Conservation (phyloP, 2,329 filamentous ascomycete genomes). For the Cercospora nicotianae region DNA sequence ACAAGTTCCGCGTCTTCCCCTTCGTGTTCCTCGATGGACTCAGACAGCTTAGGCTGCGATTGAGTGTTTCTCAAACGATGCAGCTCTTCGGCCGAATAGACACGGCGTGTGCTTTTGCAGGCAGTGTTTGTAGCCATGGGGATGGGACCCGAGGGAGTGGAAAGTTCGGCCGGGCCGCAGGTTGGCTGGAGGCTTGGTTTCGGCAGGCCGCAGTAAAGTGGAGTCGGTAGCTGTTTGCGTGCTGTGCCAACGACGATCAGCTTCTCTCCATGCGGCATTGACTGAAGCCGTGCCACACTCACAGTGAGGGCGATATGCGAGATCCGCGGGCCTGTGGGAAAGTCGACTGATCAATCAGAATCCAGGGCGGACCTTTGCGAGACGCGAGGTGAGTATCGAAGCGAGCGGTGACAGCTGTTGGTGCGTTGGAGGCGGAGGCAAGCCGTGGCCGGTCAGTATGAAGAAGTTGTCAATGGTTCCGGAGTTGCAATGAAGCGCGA, state of each 20-base stretch:
- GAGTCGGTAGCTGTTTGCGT: conserved; percentile 6
- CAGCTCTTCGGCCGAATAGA: conserved; percentile 42
- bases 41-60: conserved; percentile 38
- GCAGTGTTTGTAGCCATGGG: conserved; percentile 19
- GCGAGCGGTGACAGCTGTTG: conserved; percentile 10
- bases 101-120: conserved; percentile 34
- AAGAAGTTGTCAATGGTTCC: conserved; percentile 40
- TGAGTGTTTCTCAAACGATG: conserved; percentile 38
- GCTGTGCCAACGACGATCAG: background rate
- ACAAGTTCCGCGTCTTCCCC: conserved; percentile 41
- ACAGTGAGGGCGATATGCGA: background rate
- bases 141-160: conserved; percentile 1
- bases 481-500: conserved; percentile 32
- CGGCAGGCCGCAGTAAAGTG: conserved; percentile 14
- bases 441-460: conserved; percentile 25
- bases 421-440: conserved; percentile 2
- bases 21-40: conserved; percentile 41
- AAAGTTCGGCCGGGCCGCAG: conserved; percentile 6
- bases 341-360: background rate
- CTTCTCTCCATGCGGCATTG: background rate
- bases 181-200: background rate
- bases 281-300: background rate
- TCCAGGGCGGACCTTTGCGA: background rate
- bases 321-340: background rate
- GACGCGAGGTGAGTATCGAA: conserved; percentile 7